A percentile compares a stretch with the other conserved stretches of the same genome.
Evolutionary conservation across 495 filamentous ascomycete species (phyloP).

Genomic region (Aspergillus bertholletiae): DNA sequence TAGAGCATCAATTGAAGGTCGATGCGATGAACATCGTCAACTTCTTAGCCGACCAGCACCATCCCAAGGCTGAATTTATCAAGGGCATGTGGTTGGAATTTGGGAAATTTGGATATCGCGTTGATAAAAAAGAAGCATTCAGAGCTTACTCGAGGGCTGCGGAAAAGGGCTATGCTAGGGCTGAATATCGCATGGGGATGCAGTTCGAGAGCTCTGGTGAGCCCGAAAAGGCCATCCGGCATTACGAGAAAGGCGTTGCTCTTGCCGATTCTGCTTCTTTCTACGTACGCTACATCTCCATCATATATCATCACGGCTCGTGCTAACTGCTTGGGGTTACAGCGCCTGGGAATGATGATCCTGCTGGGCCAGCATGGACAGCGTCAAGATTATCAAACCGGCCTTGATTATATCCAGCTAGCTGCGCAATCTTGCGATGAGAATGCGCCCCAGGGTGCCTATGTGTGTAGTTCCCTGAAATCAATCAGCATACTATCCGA

Average conservation of each 20-base stretch:
- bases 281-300: conserved; percentile 51
- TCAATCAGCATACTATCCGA: background rate
- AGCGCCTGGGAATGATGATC: conserved; percentile 95
- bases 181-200: conserved; percentile 97
- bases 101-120: conserved; percentile 84
- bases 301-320: background rate
- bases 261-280: conserved; percentile 86
- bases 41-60: conserved; percentile 85
- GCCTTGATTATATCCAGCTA: conserved; percentile 74
- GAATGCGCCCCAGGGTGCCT: conserved; percentile 95
- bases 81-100: conserved; percentile 97
- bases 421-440: conserved; percentile 90
- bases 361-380: conserved; percentile 90
- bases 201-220: conserved; percentile 94
- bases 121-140: conserved; percentile 94
- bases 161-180: conserved; percentile 85
- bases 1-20: conserved; percentile 79
- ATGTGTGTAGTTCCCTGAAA: conserved; percentile 45
- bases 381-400: conserved; percentile 71
- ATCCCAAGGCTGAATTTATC: conserved; percentile 94
- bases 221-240: conserved; percentile 79
- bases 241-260: conserved; percentile 78
- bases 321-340: conserved; percentile 19
- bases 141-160: conserved; percentile 79
- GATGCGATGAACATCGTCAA: conserved; percentile 90